phyloP scores from a whole-genome alignment of 2,329 filamentous ascomycete species.

The Fusarium lyarnte region DNA sequence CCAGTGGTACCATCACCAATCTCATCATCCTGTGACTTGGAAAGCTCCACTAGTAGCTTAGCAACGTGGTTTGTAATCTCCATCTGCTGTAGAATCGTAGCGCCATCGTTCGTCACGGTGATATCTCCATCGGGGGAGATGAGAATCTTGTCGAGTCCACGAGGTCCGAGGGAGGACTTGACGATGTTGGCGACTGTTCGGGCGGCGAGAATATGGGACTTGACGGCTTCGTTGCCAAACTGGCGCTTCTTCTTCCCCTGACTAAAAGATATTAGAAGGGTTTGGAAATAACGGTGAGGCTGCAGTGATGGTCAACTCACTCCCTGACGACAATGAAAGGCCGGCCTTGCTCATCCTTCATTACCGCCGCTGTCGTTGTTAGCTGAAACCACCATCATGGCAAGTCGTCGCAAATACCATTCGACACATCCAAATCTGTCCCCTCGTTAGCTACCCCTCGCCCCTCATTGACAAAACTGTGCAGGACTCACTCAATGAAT shows the following conservation, averaged over 20 bases:
- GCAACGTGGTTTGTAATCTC: conserved; percentile 99
- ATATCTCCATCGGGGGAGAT: conserved; percentile 99
- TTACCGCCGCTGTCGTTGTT: conserved; percentile 67
- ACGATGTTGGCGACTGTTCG: conserved; percentile 97
- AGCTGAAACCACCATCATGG: conserved; percentile 25
- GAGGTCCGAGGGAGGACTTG: conserved; percentile 94
- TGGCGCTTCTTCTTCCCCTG: conserved; percentile 98
- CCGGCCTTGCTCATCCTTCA: conserved; percentile 97
- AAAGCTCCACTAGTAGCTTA: conserved; percentile 95
- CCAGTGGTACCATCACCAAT: conserved; percentile 98
- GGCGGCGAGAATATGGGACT: conserved; percentile 96
- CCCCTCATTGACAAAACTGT: conserved; percentile 35
- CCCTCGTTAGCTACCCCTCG: conserved; percentile 50
- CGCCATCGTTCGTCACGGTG: conserved; percentile 98
- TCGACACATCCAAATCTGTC: conserved; percentile 82
- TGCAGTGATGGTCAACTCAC: conserved; percentile 63
- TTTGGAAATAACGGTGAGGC: conserved; percentile 1
- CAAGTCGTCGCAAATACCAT: conserved; percentile 65
- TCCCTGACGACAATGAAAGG: conserved; percentile 99
- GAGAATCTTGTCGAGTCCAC: conserved; percentile 97
- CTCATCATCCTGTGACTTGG: conserved; percentile 98
- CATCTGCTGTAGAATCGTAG: conserved; percentile 98
- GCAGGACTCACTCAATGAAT: conserved; percentile 51
- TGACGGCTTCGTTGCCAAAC: conserved; percentile 96
- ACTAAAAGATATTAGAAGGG: conserved; percentile 57